phyloP scores from a whole-genome alignment of 2,329 filamentous ascomycete genomes.

The Nigrospora sphaerica region DNA sequence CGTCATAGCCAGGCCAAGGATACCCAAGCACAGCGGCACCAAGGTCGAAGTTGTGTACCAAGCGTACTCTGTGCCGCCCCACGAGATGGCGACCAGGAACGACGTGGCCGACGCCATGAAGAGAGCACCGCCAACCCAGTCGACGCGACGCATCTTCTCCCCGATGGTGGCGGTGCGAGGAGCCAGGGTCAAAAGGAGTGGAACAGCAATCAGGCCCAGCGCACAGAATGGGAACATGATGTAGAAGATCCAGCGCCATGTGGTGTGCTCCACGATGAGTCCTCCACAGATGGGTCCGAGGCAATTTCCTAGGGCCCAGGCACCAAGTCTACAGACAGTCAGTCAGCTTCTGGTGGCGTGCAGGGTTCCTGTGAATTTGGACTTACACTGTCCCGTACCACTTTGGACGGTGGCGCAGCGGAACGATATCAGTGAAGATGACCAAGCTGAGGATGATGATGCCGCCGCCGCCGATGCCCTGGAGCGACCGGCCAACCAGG shows the following conservation, averaged over 20 bases:
- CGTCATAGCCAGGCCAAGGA: conserved; percentile 28
- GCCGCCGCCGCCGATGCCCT: conserved; percentile 29
- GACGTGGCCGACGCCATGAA: conserved; percentile 31
- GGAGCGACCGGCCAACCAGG: conserved; percentile 24
- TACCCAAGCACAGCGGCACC: conserved; percentile 33
- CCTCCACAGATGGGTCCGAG: conserved; percentile 31
- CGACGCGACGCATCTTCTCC: conserved; percentile 27
- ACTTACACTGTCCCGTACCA: conserved; percentile 23
- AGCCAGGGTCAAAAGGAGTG: conserved; percentile 31
- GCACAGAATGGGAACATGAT: conserved; percentile 34
- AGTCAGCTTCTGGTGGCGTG: not conserved
- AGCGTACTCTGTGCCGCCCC: conserved; percentile 31
- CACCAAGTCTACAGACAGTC: conserved; percentile 11
- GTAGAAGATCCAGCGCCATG: conserved; percentile 42
- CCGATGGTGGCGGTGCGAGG: conserved; percentile 17
- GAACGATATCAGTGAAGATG: conserved; percentile 31
- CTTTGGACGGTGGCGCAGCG: conserved; percentile 27
- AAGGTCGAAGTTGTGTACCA: conserved; percentile 34
- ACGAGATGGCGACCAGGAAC: conserved; percentile 35
- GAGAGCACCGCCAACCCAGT: conserved; percentile 33
- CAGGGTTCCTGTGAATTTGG: not conserved
- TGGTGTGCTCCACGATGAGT: conserved; percentile 21
- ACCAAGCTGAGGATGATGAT: conserved; percentile 27
- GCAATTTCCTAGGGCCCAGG: conserved; percentile 32
- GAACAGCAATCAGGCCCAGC: conserved; percentile 25